Conservation (phyloP, 2,329 filamentous ascomycete species). For the Trichoderma breve region DNA sequence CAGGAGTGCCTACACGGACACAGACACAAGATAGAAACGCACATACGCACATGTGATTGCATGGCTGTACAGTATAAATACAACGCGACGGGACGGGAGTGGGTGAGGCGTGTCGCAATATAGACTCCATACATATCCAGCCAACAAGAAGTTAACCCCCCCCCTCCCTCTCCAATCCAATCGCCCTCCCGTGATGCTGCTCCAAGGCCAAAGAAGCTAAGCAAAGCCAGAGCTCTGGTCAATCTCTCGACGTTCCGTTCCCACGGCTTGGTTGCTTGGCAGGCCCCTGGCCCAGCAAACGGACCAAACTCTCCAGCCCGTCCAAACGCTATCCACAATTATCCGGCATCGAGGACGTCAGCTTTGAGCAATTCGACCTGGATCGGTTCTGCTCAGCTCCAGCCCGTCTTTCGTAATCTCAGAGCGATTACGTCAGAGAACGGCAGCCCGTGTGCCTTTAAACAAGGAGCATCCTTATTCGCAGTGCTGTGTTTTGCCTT, state of each 20-base stretch:
- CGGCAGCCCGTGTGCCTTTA: not conserved
- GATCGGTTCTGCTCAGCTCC: constrained; percentile 8
- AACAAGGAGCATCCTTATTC: not conserved
- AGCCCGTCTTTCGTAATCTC: not conserved
- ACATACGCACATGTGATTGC: constrained; percentile 9
- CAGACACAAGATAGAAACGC: not conserved
- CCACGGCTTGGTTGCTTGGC: not conserved
- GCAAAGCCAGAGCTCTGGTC: not conserved
- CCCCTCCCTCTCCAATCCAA: not conserved
- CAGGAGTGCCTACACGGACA: not conserved
- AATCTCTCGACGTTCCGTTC: not conserved
- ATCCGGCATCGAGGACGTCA: constrained; percentile 19
- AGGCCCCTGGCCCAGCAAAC: not conserved
- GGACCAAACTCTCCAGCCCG: constrained; percentile 18
- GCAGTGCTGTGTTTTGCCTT: not conserved
- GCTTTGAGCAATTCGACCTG: constrained; percentile 3
- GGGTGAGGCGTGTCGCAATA: constrained; percentile 1
- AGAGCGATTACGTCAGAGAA: constrained; percentile 14
- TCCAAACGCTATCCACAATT: not conserved
- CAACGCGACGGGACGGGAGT: not conserved
- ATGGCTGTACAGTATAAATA: constrained; percentile 1
- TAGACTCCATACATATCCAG: not conserved
- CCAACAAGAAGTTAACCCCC: not conserved
- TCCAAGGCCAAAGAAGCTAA: not conserved
- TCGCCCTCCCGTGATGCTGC: not conserved